Percentiles rank a stretch among this genome's conserved stretches.
Evolutionary conservation across 495 filamentous ascomycete genomes (phyloP).

Genomic region (Pyrenopolyporus hunteri): DNA sequence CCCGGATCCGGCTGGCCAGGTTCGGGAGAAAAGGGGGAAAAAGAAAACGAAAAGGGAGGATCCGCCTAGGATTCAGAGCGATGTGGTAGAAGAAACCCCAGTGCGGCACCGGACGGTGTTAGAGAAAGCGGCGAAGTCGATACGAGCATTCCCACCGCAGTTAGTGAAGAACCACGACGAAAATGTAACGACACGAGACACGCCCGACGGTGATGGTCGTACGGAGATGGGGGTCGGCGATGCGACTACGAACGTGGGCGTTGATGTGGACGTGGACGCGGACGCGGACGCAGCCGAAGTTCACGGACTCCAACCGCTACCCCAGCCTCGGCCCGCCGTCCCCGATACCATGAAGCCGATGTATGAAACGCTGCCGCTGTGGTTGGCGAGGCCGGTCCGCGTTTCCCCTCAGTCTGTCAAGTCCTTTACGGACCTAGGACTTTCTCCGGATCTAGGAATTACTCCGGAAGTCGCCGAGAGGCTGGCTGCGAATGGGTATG

Average conservation of each 20-base stretch:
- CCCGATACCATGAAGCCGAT: slow-evolving; percentile 57
- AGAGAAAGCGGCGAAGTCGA: slow-evolving; percentile 56
- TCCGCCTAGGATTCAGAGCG: not conserved
- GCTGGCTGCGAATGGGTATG: slow-evolving; percentile 69
- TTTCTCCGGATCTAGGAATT: slow-evolving; percentile 61
- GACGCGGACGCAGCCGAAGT: slow-evolving; percentile 51
- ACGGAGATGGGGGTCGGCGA: slow-evolving; percentile 39
- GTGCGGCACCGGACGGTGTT: slow-evolving; percentile 52
- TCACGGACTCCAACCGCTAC: slow-evolving; percentile 75
- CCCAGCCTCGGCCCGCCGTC: slow-evolving; percentile 70
- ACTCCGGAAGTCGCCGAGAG: slow-evolving; percentile 49
- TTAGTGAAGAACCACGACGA: slow-evolving; percentile 34
- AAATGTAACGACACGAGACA: slow-evolving; percentile 41
- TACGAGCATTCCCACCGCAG: slow-evolving; percentile 41
- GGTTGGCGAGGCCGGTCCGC: slow-evolving; percentile 76
- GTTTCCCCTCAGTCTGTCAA: slow-evolving; percentile 62
- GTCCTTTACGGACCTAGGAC: slow-evolving; percentile 66
- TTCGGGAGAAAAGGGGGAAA: slow-evolving; percentile 46
- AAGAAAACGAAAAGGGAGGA: slow-evolving; percentile 49
- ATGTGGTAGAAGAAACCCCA: slow-evolving; percentile 37
- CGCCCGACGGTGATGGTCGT: slow-evolving; percentile 25
- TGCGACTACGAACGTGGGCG: slow-evolving; percentile 23
- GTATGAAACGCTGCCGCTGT: slow-evolving; percentile 66
- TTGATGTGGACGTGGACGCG: slow-evolving; percentile 32
- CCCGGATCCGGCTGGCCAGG: slow-evolving; percentile 2